Base-by-base conservation (phyloP, 2,329 filamentous ascomycete species). In the Fusarium newnesense region DNA sequence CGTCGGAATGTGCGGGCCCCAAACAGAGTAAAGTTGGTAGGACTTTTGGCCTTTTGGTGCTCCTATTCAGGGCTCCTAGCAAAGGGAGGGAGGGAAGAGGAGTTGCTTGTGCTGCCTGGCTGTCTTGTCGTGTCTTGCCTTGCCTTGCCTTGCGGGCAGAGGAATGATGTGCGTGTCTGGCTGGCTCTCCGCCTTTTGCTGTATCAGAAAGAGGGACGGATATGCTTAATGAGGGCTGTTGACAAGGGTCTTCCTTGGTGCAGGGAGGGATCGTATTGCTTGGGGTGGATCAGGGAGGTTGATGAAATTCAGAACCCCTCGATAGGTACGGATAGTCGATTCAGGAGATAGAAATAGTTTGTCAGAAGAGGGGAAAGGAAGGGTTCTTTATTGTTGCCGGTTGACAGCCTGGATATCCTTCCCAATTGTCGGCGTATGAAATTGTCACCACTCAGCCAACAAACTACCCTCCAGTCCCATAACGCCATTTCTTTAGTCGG, bases 111-210 rank as follows among this genome's bases (percentile, higher is more conserved):
- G 70, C 60, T 65, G 67, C 62, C 47, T 39, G 19, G 34, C 24
- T 54, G 34, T 39, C 34, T 53, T 40, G 37, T 37, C 36, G 9
- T 52, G 30, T 50, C 30, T 11, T 50, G 47, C 24, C 49, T 53
- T 52, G 49, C 18, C 13, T 42, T 64, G 66, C 60, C 43, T 34
- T 58, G 24, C 9, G 34, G 36, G 57, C 75, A 64, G 64, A 61
- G 73, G 70, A 73, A 73, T 73, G 70, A 73, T 73, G 62, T 78
- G 76, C 80, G 77, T 82, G 81, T 82, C 81, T 82, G 72, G 70
- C 39, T n/a, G 64, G 32, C 57, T 64, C 56, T 62, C 64, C 60
- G 40, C 52, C 44, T 47, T 66, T 58, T 50, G 28, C 44, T 43
- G 50, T 46, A 68, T 57, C 58, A 40, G 44, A 64, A 49, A 72